A percentile compares a stretch with the other conserved stretches of the same genome.
Conservation (phyloP, 2,329 filamentous ascomycete genomes). For the Pezicula rhizophila region DNA sequence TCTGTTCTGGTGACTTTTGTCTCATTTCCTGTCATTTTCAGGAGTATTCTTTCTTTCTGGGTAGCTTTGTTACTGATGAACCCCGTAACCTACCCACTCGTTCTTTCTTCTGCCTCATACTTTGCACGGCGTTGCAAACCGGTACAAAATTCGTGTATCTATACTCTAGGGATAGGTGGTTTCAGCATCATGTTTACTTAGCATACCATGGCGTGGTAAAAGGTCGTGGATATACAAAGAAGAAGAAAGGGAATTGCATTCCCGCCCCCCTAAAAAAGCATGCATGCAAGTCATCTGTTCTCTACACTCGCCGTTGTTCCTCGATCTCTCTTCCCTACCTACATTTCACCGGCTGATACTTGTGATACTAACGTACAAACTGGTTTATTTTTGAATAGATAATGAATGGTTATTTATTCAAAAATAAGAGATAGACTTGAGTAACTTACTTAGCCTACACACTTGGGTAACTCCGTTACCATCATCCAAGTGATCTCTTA, state of each 20-base stretch:
- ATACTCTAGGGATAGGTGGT: neutral
- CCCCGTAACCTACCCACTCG: neutral
- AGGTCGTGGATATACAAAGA: neutral
- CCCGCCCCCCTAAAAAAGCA: no score
- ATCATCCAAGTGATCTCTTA: no score
- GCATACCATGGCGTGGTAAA: no score
- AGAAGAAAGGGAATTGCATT: no score
- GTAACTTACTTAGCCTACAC: no score
- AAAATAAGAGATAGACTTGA: no score
- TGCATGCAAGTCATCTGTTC: neutral
- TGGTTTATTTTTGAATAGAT: no score
- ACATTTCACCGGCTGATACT: neutral
- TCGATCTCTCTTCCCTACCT: neutral
- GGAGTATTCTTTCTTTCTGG: neutral
- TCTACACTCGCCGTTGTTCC: neutral
- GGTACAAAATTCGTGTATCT: slow-evolving; percentile 1
- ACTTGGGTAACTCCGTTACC: no score
- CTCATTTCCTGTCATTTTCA: slow-evolving; percentile 4
- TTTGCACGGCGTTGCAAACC: neutral
- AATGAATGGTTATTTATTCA: no score
- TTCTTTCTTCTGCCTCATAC: neutral
- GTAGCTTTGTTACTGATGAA: neutral
- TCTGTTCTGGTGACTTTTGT: slow-evolving; percentile 1
- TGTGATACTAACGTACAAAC: no score
- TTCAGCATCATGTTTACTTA: neutral